Evolutionary conservation across 2,329 filamentous ascomycete genomes (phyloP), one percentile per base, ranked within the genome.

Genomic region (Diaporthe humulicola): DNA sequence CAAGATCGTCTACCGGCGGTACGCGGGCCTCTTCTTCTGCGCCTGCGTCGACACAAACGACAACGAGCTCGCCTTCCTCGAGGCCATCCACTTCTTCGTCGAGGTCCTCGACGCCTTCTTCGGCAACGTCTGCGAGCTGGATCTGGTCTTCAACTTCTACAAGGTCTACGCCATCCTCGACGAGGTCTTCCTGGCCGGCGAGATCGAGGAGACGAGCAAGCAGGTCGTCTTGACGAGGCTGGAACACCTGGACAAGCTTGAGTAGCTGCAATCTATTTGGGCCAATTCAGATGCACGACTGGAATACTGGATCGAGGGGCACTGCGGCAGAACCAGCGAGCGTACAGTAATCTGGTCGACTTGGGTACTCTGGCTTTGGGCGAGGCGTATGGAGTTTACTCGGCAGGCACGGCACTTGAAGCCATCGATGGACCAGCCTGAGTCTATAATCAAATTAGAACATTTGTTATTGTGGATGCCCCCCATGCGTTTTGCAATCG

Each of bases 61-160:
- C 85, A 99, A 98, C 86, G 97, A 99, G 88, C 89, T 99, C 76
- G 96, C 97, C 36, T 98, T 95, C 82, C 90, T 99, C 75, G 97
- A 99, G 86, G 97, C 96, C 9, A 98, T 99, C 81, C 97, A 99
- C 86, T 99, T 99, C 88, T 99, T 99, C 82, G 97, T 99, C 80
- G 97, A 99, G 87, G 97, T 99, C 76, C 90, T 99, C 80, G 97
- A 99, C 88, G 93, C 96, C 81, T 99, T 99, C 87, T 99, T 99
- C 84, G 97, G 97, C 78, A 99, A 99, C 84, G 97, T 99, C 75
- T 99, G 97, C 87, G 97, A 99, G 88, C 89, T 99, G 83, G 97
- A 99, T 86, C 87, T 99, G 83, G 92, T 94, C 78, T 94, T 94
- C 86, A 93, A 93, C 86, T 94, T 94, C 80, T 93, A 93, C 86